phyloP scores from a whole-genome alignment of 2,329 filamentous ascomycete genomes.

The Metarhizium brunneum region DNA sequence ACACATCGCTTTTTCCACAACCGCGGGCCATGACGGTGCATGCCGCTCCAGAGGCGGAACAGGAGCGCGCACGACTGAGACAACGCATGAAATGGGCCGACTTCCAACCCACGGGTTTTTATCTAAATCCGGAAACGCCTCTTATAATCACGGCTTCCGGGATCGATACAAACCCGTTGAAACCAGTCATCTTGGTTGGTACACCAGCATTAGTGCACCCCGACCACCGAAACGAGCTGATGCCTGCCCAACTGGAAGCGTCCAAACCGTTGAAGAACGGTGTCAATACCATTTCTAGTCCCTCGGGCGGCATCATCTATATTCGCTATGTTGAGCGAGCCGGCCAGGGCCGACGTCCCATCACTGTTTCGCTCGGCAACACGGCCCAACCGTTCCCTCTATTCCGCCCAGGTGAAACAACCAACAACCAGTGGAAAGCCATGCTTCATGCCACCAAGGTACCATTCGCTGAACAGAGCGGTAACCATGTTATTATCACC shows the following conservation, averaged over 20 bases:
- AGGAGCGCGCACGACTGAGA: not conserved
- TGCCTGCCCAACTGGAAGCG: not conserved
- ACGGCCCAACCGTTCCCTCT: slow-evolving; percentile 5
- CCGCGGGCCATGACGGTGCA: not conserved
- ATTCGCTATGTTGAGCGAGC: not conserved
- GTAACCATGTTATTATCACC: slow-evolving; percentile 5
- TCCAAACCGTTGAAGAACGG: not conserved
- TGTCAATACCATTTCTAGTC: not conserved
- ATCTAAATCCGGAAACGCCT: not conserved
- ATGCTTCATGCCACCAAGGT: slow-evolving; percentile 1
- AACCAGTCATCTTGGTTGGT: not conserved
- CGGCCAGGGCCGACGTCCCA: not conserved
- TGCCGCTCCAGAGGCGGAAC: not conserved
- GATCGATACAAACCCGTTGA: not conserved
- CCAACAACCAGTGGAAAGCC: not conserved
- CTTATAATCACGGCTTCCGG: not conserved
- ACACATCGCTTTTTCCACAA: not conserved
- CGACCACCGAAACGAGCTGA: not conserved
- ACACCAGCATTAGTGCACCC: slow-evolving; percentile 1
- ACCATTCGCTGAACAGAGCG: slow-evolving; percentile 4
- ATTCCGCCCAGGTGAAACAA: slow-evolving; percentile 3
- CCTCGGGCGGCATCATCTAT: slow-evolving; percentile 4
- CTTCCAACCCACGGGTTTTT: slow-evolving; percentile 4
- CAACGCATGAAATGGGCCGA: slow-evolving; percentile 3
- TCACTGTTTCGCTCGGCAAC: not conserved